Conservation (phyloP, 805 yeast genomes). For the Ogataea paradorogensis region DNA sequence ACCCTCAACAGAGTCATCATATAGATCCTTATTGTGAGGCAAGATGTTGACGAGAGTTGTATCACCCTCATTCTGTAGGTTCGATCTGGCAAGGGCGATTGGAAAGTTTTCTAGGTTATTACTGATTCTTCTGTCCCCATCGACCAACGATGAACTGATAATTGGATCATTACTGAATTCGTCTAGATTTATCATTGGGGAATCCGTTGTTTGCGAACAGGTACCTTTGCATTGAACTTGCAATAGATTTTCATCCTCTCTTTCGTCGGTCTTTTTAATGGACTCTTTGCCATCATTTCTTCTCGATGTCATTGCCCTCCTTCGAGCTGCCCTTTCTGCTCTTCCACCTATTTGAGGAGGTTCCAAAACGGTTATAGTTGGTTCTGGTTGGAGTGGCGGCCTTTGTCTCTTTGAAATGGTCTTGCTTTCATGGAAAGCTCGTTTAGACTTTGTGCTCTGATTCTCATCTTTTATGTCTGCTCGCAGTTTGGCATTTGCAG, state of each 20-base stretch:
- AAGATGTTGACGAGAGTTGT: conserved; percentile 2
- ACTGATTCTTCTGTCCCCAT: background rate
- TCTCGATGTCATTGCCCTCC: background rate
- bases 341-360: background rate
- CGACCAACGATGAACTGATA: conserved; percentile 2
- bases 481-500: conserved; percentile 13
- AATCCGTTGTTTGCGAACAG: background rate
- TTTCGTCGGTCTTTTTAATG: background rate
- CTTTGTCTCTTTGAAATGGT: background rate
- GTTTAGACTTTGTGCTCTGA: background rate
- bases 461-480: conserved; percentile 4
- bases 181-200: background rate
- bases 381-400: background rate
- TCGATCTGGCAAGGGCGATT: background rate
- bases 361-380: background rate
- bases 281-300: background rate
- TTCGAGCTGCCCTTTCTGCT: conserved; percentile 3
- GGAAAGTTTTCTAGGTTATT: background rate
- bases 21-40: background rate
- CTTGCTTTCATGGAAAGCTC: background rate
- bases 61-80: background rate
- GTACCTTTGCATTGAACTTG: conserved; percentile 3
- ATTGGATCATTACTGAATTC: conserved; percentile 7
- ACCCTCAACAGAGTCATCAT: background rate
- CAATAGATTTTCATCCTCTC: background rate